These are phyloP conservation scores for Dipteronia dyeriana DNA, from an alignment of 345 rosid genomes.

Conservation along the genomic window DNA sequence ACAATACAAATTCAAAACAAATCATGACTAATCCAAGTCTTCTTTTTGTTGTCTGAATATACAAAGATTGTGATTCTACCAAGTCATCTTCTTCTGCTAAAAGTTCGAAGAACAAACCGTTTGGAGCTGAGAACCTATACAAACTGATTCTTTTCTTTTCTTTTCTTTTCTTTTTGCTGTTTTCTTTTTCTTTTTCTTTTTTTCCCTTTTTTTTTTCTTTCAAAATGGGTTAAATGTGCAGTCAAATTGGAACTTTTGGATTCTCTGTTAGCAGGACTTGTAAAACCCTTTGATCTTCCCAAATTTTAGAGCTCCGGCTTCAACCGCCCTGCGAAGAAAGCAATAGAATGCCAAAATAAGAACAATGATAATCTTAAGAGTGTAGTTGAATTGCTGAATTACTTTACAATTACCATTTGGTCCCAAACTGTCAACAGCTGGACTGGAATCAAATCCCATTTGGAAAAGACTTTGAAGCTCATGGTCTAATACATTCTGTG, in stretches of 20 bases:
- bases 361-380: background rate
- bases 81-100: slow-evolving; percentile 50
- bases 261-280: slow-evolving; percentile 32
- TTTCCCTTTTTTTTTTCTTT: slow-evolving; percentile 14
- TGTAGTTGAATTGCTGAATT: slow-evolving; percentile 3
- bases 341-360: background rate
- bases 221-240: slow-evolving; percentile 28
- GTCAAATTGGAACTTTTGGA: slow-evolving; percentile 34
- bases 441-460: slow-evolving; percentile 70
- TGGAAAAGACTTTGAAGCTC: slow-evolving; percentile 75
- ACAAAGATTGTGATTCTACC: slow-evolving; percentile 38
- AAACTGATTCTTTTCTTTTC: slow-evolving; percentile 26
- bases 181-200: slow-evolving; percentile 7
- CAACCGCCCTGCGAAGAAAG: slow-evolving; percentile 49
- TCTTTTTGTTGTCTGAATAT: slow-evolving; percentile 26
- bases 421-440: slow-evolving; percentile 58
- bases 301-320: slow-evolving; percentile 63
- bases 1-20: slow-evolving; percentile 26
- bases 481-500: slow-evolving; percentile 59
- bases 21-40: slow-evolving; percentile 25
- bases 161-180: slow-evolving; percentile 11
- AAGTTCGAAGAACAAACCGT: slow-evolving; percentile 51
- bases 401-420: slow-evolving; percentile 49
- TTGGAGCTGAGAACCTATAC: slow-evolving; percentile 56
- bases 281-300: slow-evolving; percentile 15